Base-by-base conservation (phyloP, 495 filamentous ascomycete genomes). In the Aspergillus ostianus region DNA sequence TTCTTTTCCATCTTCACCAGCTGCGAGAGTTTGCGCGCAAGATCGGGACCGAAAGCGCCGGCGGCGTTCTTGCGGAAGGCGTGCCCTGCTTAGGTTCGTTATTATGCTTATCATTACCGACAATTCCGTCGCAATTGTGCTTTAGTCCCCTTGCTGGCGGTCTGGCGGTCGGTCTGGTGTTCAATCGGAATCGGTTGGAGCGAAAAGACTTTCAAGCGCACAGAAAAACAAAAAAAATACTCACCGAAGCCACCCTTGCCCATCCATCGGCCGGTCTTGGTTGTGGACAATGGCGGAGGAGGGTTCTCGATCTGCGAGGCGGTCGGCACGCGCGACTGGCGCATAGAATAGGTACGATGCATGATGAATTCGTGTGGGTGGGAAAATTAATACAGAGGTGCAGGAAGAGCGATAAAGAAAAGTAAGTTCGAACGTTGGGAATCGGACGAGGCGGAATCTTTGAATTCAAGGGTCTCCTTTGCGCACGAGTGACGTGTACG, bases 1-100 rank as follows among this genome's bases (percentile, higher is more conserved):
- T 98, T 98, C 89, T 98, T 98, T 80, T 98, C 94, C 95, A 98
- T 98, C 82, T 98, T 98, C 60, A 98, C 94, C 41, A 98, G 85
- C 81, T 96, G 91, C 26, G 93, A 88, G 57, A 98, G 86, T 85
- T 98, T 98, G 82, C 94, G 93, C 55, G 95, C 89, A 30, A 98
- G 88, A 57, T 98, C 94, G 57, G 94, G 95, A 58, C 94, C 95
- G 74, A 95, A 98, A 69, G 92, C 90, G 58, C 94, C 94, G 57
- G 93, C 93, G 53, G 92, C 82, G 56, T 89, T 90, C 73, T 90
- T 90, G 69, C 94, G 91, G 73, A 98, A 88, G 55, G 89, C 91
- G 90, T 98, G 94, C 70, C 93, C 94, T 97, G 47, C 48, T 55
- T 46, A 32, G 0, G 32, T 52, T 13, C 9, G 50, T 52, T 27